phyloP scores from a whole-genome alignment of 805 yeast species.

The Saturnispora besseyi region DNA sequence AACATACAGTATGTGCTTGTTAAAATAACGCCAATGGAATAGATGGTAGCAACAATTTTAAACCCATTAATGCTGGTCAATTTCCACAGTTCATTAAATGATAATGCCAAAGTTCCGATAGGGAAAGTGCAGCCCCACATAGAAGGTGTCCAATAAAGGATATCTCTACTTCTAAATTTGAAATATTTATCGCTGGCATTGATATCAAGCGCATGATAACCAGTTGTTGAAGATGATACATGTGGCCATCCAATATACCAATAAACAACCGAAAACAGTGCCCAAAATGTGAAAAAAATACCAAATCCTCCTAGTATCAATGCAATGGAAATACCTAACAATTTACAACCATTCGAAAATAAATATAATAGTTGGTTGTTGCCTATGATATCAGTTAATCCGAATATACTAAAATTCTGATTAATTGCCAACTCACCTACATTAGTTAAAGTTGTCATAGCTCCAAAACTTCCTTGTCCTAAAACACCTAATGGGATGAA shows the following conservation, averaged over 20 bases:
- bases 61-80: slow-evolving; percentile 47
- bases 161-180: slow-evolving; percentile 24
- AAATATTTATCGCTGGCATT: slow-evolving; percentile 24
- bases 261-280: slow-evolving; percentile 8
- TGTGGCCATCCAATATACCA: slow-evolving; percentile 15
- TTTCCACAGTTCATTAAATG: slow-evolving; percentile 43
- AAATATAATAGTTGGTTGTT: neutral
- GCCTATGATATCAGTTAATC: neutral
- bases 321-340: slow-evolving; percentile 17
- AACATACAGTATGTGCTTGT: slow-evolving; percentile 37
- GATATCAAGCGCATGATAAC: slow-evolving; percentile 23
- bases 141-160: slow-evolving; percentile 34
- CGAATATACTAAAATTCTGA: slow-evolving; percentile 2
- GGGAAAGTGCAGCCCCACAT: slow-evolving; percentile 92
- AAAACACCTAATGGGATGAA: slow-evolving; percentile 76
- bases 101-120: slow-evolving; percentile 68
- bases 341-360: neutral
- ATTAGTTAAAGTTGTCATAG: slow-evolving; percentile 28
- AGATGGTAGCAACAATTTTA: slow-evolving; percentile 52
- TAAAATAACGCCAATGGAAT: slow-evolving; percentile 43
- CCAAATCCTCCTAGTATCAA: slow-evolving; percentile 27
- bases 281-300: slow-evolving; percentile 31
- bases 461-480: slow-evolving; percentile 77
- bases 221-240: slow-evolving; percentile 1
- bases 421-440: slow-evolving; percentile 13